These are phyloP conservation scores for Nicotiana benthamiana DNA, from an alignment of 257 asterid genomes.

Conservation along the genomic window DNA sequence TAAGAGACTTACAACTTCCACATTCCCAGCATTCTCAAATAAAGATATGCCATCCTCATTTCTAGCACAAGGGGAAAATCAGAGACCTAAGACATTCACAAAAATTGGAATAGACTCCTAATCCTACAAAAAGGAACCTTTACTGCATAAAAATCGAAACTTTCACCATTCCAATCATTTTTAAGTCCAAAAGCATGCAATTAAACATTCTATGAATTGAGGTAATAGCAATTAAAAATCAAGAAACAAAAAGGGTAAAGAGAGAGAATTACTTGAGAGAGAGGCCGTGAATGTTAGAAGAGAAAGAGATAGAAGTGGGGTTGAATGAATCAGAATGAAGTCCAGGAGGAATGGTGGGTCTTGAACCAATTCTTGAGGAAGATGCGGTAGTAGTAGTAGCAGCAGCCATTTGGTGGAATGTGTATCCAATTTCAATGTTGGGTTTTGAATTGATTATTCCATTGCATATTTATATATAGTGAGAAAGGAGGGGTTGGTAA, in stretches of 20 bases:
- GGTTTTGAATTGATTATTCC: not conserved
- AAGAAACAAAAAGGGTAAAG: not conserved
- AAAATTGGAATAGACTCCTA: not conserved
- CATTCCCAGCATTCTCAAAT: not conserved
- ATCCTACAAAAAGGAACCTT: not conserved
- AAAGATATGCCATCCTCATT: not conserved
- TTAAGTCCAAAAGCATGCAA: not conserved
- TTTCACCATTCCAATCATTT: not conserved
- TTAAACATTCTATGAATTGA: not conserved
- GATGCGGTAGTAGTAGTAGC: not conserved
- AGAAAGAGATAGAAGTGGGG: slow-evolving; percentile 33
- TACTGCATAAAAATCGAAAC: not conserved
- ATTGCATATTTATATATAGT: not conserved
- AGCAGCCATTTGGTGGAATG: not conserved
- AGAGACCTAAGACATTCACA: not conserved
- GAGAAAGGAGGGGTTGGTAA: slow-evolving; percentile 1
- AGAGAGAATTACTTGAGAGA: slow-evolving; percentile 33
- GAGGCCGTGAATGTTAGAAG: slow-evolving; percentile 36
- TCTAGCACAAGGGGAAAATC: not conserved
- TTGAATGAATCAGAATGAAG: slow-evolving; percentile 14
- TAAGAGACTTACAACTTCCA: too few relatives aligned
- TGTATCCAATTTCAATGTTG: not conserved
- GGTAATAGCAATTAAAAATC: not conserved
- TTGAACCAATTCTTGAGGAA: not conserved
- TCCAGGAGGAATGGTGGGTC: not conserved